A percentile compares a stretch with the other conserved stretches of the same genome.
These are phyloP conservation scores for Nothophoma quercina DNA, from an alignment of 2,329 filamentous ascomycete genomes.

Conservation along the genomic window DNA sequence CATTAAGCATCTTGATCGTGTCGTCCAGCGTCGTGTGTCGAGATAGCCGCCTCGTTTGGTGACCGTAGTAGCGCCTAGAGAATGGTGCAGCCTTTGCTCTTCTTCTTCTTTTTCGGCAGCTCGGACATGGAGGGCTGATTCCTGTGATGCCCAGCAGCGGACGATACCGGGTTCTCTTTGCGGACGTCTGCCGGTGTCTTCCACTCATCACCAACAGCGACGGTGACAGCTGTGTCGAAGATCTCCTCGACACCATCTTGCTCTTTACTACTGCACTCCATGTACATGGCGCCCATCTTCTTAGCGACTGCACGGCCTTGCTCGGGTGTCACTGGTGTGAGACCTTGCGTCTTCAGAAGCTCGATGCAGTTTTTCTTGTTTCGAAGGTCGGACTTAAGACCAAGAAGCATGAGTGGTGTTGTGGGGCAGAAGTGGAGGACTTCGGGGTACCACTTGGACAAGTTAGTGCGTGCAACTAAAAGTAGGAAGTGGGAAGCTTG, in stretches of 20 bases:
- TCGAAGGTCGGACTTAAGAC: slow-evolving; percentile 95
- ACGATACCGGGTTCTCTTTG: slow-evolving; percentile 20
- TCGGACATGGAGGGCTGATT: slow-evolving; percentile 33
- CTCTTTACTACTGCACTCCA: slow-evolving; percentile 99
- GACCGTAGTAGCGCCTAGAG: slow-evolving; percentile 39
- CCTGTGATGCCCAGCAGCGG: slow-evolving; percentile 25
- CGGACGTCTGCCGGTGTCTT: slow-evolving; percentile 37
- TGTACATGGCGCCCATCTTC: slow-evolving; percentile 94
- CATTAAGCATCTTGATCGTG: slow-evolving; percentile 51
- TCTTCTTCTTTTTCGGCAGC: slow-evolving; percentile 46
- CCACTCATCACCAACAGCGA: slow-evolving; percentile 78
- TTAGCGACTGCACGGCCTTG: slow-evolving; percentile 87
- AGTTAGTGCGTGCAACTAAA: slow-evolving; percentile 34
- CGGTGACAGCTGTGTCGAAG: slow-evolving; percentile 90
- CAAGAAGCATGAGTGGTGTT: slow-evolving; percentile 92
- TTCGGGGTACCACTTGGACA: slow-evolving; percentile 93
- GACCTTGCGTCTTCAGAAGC: slow-evolving; percentile 95
- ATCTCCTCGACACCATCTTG: slow-evolving; percentile 96
- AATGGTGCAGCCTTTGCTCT: slow-evolving; percentile 49
- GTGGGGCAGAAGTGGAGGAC: slow-evolving; percentile 99
- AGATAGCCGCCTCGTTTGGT: slow-evolving; percentile 33
- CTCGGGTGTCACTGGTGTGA: slow-evolving; percentile 91
- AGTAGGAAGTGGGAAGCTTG: slow-evolving; percentile 52
- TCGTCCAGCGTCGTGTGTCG: slow-evolving; percentile 51
- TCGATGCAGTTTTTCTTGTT: slow-evolving; percentile 97